Base-by-base conservation (phyloP, 1,284 basidiomycete genomes). In the Leccinum subrobustum region DNA sequence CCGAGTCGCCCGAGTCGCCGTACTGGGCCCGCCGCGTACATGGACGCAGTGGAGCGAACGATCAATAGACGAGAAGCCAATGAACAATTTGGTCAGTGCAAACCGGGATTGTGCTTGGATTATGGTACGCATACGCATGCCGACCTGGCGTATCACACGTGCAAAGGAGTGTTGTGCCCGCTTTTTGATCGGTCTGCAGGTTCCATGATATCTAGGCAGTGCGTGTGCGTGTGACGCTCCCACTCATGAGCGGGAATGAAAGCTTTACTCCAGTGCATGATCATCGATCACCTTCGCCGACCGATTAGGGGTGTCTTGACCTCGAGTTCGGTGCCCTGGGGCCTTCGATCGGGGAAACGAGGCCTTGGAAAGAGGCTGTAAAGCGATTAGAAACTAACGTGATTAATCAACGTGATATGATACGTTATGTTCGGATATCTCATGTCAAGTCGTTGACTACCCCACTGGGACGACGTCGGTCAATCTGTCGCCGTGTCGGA, bases 31-130 rank as follows among this genome's bases (percentile, higher is more conserved):
- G 39, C 47, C 54, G 51, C 47, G 47, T 18, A 18, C 56, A 61
- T 56, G 56, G 39, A 63, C 37, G 14, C 8, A 20, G 29, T 29
- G 29, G 47, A 20, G 7, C 14, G 52, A 67, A 11, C 51, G 16
- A 27, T 25, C 8, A 9, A 63, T 58, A 47, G 39, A 52, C 25
- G 37, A 58, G 7, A 11, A 27, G 4, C 16, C 7, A 29, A 6
- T 18, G 20, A 14, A 25, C 12, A 14, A 16, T 48, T 25, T 11
- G 18, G 18, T 33, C 18, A 20, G 9, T 33, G 18, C 9, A 4
- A 52, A 9, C n/a, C 12, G 12, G 27, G 16, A 33, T 52, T 12
- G 51, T 9, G 6, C 23, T n/a, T 9, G 25, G 2, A n/a, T 51
- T 4, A 27, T 29, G 25, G 18, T 20, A 44, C 42, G 42, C 7